phyloP scores from a whole-genome alignment of 495 filamentous ascomycete genomes.

The Aspergillus nidulans region DNA sequence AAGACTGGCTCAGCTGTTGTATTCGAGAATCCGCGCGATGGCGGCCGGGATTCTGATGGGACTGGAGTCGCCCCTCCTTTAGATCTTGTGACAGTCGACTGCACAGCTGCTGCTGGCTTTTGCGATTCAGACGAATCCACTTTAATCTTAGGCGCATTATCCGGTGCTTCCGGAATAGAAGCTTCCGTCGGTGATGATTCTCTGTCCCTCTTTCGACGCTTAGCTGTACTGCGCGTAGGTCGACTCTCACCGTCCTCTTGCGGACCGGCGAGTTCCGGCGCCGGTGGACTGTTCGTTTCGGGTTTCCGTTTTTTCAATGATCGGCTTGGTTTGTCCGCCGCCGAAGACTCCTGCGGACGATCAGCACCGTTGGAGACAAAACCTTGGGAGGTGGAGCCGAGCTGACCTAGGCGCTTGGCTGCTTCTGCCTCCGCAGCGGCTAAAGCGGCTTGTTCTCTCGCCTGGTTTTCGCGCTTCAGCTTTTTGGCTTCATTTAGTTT shows the following conservation, averaged over 20 bases:
- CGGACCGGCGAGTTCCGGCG: conserved; percentile 16
- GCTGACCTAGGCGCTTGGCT: conserved; percentile 46
- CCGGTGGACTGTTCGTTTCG: conserved; percentile 20
- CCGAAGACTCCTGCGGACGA: conserved; percentile 13
- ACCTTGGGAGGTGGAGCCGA: conserved; percentile 9
- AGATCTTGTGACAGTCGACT: conserved; percentile 4
- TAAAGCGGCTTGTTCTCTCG: conserved; percentile 52
- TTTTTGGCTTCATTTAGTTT: conserved; percentile 91
- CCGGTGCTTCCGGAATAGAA: conserved; percentile 5
- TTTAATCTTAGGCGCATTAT: conserved; percentile 1
- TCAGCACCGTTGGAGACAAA: conserved; percentile 11
- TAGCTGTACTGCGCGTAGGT: conserved; percentile 18
- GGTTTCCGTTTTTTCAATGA: conserved; percentile 30
- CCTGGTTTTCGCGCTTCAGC: conserved; percentile 69
- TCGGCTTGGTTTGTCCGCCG: conserved; percentile 18
- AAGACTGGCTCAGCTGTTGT: conserved; percentile 30
- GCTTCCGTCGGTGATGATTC: conserved; percentile 24
- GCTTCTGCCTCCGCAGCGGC: conserved; percentile 59
- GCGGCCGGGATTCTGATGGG: conserved; percentile 35
- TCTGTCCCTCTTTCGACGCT: conserved; percentile 22
- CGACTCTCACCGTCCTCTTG: conserved; percentile 15
- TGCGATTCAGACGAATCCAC: conserved; percentile 16
- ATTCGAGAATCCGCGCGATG: conserved; percentile 43
- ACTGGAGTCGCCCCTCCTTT: conserved; percentile 26
- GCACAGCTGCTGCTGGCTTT: conserved; percentile 20